phyloP scores from a whole-genome alignment of 345 rosid species.

The Psidium guajava region DNA sequence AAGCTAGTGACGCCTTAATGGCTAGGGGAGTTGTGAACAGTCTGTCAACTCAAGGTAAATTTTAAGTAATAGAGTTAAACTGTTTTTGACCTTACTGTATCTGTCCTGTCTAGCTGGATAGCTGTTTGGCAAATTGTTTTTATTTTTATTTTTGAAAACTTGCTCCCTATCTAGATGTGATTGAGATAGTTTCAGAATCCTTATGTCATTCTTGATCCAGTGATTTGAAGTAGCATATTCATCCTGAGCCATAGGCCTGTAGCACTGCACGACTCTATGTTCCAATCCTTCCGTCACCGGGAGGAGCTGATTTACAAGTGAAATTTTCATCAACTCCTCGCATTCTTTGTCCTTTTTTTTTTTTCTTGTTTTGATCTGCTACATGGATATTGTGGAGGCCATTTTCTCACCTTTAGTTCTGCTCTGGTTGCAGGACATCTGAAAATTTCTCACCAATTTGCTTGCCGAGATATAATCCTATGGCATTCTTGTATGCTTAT shows the following conservation, averaged over 20 bases:
- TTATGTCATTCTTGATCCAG: neutral
- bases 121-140: neutral
- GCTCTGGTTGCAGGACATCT: conserved; percentile 62
- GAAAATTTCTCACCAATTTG: conserved; percentile 98
- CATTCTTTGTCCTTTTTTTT: neutral
- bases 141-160: neutral
- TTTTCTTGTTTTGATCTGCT: neutral
- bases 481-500: conserved; percentile 91
- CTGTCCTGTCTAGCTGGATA: neutral
- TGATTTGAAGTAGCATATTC: neutral
- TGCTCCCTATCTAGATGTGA: neutral
- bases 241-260: neutral
- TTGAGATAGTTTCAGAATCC: neutral
- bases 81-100: neutral
- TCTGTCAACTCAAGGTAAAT: neutral
- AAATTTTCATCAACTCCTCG: neutral
- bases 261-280: neutral
- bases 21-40: neutral
- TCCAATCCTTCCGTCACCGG: neutral
- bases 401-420: neutral
- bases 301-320: neutral
- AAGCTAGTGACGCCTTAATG: neutral
- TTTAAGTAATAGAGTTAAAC: neutral
- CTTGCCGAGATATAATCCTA: conserved; percentile 92
- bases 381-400: neutral